Conservation (phyloP, 495 filamentous ascomycete species). For the Hypoxylon subgilvum region DNA sequence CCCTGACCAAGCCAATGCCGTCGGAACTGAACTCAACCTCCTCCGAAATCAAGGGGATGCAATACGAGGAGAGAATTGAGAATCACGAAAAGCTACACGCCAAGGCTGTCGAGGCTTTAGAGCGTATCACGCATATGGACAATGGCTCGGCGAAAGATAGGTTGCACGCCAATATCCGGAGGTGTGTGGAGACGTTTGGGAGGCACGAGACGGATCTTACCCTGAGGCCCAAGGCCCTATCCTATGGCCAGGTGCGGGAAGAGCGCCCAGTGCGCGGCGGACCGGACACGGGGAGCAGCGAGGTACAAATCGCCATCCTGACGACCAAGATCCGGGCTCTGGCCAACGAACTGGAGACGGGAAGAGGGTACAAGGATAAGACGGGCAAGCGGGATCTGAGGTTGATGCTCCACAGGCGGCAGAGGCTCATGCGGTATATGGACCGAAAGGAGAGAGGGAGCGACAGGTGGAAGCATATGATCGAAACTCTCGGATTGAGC, state of each 20-base stretch:
- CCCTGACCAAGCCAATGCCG: slow-evolving; percentile 63
- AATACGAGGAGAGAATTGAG: slow-evolving; percentile 45
- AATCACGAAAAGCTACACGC: slow-evolving; percentile 54
- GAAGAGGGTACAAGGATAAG: slow-evolving; percentile 72
- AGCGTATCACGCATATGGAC: slow-evolving; percentile 73
- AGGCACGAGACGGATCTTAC: slow-evolving; percentile 83
- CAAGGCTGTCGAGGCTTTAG: slow-evolving; percentile 68
- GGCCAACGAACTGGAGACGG: slow-evolving; percentile 63
- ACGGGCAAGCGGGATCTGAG: slow-evolving; percentile 90
- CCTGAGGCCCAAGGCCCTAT: slow-evolving; percentile 62
- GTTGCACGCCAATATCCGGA: slow-evolving; percentile 76
- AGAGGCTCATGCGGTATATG: slow-evolving; percentile 85
- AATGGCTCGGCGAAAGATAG: slow-evolving; percentile 78
- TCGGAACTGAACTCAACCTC: slow-evolving; percentile 33
- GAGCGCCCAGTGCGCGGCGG: slow-evolving; percentile 74
- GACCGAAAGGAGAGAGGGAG: slow-evolving; percentile 89
- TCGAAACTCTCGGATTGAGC: slow-evolving; percentile 80
- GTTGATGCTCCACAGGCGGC: slow-evolving; percentile 83
- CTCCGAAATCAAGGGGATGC: slow-evolving; percentile 57
- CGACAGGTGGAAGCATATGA: slow-evolving; percentile 81
- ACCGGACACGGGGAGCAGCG: slow-evolving; percentile 87
- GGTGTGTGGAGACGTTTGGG: slow-evolving; percentile 86
- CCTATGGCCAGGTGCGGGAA: slow-evolving; percentile 44
- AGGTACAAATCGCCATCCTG: slow-evolving; percentile 97
- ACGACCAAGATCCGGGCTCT: slow-evolving; percentile 91